Evolutionary conservation across 1,284 basidiomycete species (phyloP).

Genomic region (Naganishia sp.): DNA sequence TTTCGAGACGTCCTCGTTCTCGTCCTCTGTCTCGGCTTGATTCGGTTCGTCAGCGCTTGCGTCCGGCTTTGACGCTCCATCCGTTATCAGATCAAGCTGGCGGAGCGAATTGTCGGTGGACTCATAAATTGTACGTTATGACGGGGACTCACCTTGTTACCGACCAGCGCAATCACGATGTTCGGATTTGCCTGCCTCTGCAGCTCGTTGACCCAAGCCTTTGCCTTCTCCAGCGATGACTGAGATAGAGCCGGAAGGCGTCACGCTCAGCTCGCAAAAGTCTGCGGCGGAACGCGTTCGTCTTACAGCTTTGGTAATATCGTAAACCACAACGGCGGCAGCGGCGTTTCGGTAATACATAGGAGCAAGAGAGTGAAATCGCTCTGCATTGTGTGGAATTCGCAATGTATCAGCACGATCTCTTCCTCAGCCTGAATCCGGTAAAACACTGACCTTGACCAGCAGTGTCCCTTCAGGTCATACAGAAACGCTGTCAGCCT

Average conservation of each 20-base stretch:
- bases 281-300: background rate
- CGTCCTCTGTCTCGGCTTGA: conserved; percentile 54
- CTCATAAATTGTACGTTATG: background rate
- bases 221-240: conserved; percentile 95
- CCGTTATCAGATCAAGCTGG: conserved; percentile 78
- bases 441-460: conserved; percentile 46
- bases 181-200: conserved; percentile 99
- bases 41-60: conserved; percentile 53
- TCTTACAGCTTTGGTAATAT: conserved; percentile 71
- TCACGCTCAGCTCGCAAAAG: background rate
- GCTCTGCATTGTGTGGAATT: conserved; percentile 34
- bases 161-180: conserved; percentile 95
- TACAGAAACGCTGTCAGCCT: background rate
- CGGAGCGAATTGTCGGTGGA: no score
- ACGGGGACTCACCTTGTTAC: conserved; percentile 69
- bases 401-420: background rate
- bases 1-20: conserved; percentile 71
- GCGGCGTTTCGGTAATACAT: conserved; percentile 99
- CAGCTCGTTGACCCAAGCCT: conserved; percentile 99
- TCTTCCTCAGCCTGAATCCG: background rate
- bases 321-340: conserved; percentile 93
- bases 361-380: conserved; percentile 61
- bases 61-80: conserved; percentile 54
- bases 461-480: conserved; percentile 50
- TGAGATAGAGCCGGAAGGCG: conserved; percentile 32